Evolutionary conservation across 345 rosid species (phyloP).

Genomic region (Physaria fendleri): DNA sequence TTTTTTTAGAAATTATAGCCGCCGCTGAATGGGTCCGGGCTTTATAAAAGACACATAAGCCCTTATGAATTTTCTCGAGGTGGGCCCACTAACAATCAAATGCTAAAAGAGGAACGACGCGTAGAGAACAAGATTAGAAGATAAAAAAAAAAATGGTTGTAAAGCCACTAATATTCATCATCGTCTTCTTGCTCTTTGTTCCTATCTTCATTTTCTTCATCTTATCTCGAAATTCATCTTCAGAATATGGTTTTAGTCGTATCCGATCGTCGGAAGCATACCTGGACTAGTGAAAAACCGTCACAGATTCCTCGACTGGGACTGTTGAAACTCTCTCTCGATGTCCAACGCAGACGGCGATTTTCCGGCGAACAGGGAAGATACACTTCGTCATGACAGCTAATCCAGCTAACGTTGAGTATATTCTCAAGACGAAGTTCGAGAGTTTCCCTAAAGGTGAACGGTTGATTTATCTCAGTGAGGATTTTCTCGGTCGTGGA

Average conservation of each 20-base stretch:
- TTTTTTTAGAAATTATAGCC: too few species aligned
- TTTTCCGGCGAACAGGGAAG: slow-evolving; percentile 37
- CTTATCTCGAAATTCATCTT: background rate
- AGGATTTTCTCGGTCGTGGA: slow-evolving; percentile 65
- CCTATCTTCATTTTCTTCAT: slow-evolving; percentile 15
- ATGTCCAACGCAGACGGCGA: slow-evolving; percentile 51
- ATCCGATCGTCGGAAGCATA: slow-evolving; percentile 49
- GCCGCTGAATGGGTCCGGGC: too few species aligned
- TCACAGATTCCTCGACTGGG: slow-evolving; percentile 52
- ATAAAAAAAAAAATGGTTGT: background rate
- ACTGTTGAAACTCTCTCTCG: slow-evolving; percentile 36
- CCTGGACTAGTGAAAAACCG: slow-evolving; percentile 34
- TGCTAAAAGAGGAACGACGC: too few species aligned
- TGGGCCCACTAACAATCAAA: too few species aligned
- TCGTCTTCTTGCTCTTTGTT: slow-evolving; percentile 8
- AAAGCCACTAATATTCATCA: background rate
- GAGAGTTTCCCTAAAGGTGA: slow-evolving; percentile 48
- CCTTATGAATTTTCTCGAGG: too few species aligned
- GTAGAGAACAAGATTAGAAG: too few species aligned
- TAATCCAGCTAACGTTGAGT: slow-evolving; percentile 55
- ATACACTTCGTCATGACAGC: slow-evolving; percentile 39
- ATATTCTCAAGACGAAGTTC: slow-evolving; percentile 59
- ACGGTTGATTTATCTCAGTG: slow-evolving; percentile 22
- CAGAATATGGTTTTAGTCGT: slow-evolving; percentile 30
- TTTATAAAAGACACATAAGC: too few species aligned